Base-by-base conservation (phyloP, 208 protist genomes). In the Wallacemonas rigidus region DNA sequence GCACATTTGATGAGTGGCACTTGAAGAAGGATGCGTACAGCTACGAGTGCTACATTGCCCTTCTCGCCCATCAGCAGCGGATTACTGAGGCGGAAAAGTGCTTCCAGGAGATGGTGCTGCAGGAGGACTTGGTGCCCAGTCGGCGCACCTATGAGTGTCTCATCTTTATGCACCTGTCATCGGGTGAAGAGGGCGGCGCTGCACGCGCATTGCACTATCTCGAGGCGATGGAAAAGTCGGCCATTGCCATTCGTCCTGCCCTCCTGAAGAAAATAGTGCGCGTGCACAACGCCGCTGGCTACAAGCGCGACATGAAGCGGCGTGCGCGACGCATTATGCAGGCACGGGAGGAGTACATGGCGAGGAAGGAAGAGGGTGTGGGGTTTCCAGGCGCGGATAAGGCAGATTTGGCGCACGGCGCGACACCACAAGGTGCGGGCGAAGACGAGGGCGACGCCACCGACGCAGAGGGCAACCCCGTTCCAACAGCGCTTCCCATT, bases 131-230 rank as follows among this genome's bases (percentile, higher is more conserved):
- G 44, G 82, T 81, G 67, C 89, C 92, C 14, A 92, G 78, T 44
- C 77, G 89, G 45, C 82, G 92, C 54, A 95, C 92, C 6, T 97
- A 95, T 68, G 88, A 95, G 55, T 89, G 83, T 48, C 78, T 97
- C n/a, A 87, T 97, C 71, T 94, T 95, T 67, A 97, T 97, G 92
- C 92, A 97, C 72, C 80, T 97, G 15, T 89, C 87, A 7, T 97
- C 92, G 2, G 92, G 92, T 40, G 92, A 97, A 70, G 92, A 97
- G 72, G 92, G 92, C 72, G 92, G 90, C 3, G 89, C 92, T 0
- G 89, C 87, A n/a, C 82, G 90, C 2, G 92, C 90, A 5, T 71
- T 97, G 39, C 85, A 84, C 57, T 97, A 97, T 61, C 79, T 97
- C 36, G 92, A 97, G 73, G 90, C 90, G 17, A 94, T 97, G 89